Conservation (phyloP, 176 grass and related monocot species). For the Elymus sibiricus region DNA sequence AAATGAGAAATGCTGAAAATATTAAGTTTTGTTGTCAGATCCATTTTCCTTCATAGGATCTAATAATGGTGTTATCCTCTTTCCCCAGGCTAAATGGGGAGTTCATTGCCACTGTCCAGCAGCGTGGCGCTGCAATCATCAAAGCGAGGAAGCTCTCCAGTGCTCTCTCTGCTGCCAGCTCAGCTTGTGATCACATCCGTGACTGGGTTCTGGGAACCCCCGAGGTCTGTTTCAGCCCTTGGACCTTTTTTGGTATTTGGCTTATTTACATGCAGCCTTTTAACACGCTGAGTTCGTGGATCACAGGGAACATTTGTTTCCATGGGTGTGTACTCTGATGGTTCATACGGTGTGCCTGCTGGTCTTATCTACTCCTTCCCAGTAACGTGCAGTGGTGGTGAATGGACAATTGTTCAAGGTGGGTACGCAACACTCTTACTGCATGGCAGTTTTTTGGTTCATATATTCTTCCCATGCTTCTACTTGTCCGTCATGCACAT, state of each 20-base stretch:
- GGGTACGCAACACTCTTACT: not conserved
- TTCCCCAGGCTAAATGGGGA: conserved; percentile 61
- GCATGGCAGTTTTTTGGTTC: not conserved
- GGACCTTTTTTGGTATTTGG: not conserved
- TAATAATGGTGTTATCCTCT: conserved; percentile 2
- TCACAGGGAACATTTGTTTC: conserved; percentile 89
- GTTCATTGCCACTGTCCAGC: conserved; percentile 86
- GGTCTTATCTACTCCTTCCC: conserved; percentile 98
- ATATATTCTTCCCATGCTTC: not conserved
- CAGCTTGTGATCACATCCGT: conserved; percentile 96
- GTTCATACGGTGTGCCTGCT: conserved; percentile 87
- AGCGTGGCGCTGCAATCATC: conserved; percentile 95
- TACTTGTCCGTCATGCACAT: too few species aligned
- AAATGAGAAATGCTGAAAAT: conserved; percentile 21
- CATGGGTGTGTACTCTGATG: conserved; percentile 96
- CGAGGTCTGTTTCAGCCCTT: conserved; percentile 50
- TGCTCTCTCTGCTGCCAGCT: conserved; percentile 93
- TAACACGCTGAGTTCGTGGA: not conserved
- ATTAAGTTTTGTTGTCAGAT: not conserved
- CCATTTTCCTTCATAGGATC: conserved; percentile 3
- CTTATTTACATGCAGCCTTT: not conserved
- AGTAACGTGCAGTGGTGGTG: conserved; percentile 69
- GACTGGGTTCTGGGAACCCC: conserved; percentile 94
- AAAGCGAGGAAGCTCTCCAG: conserved; percentile 96
- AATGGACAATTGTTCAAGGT: conserved; percentile 94